Evolutionary conservation across 139 green algal genomes (phyloP).

Genomic region (Chlamydomonas sp.): DNA sequence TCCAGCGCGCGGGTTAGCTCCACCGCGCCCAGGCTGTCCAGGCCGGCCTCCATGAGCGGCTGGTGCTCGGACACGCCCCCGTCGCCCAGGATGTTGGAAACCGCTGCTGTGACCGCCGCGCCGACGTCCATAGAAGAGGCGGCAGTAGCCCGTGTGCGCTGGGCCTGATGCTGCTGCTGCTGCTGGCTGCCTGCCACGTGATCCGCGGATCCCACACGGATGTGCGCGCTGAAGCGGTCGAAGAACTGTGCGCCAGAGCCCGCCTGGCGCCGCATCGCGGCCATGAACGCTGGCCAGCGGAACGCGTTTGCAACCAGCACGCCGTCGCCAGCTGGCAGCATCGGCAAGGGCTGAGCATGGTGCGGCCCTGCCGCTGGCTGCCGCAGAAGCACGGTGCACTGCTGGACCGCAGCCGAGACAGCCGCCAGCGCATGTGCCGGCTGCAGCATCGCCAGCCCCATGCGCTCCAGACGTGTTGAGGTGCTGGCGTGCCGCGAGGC

Average conservation of each 20-base stretch:
- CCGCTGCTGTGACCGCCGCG: conserved; percentile 18
- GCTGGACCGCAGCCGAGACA: conserved; percentile 30
- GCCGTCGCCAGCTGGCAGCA: background rate
- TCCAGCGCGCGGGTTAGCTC: conserved; percentile 77
- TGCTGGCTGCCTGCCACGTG: too few species aligned
- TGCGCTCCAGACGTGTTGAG: conserved; percentile 41
- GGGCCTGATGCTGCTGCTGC: background rate
- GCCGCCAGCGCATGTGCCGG: conserved; percentile 56
- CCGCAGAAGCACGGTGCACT: background rate
- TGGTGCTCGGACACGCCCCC: conserved; percentile 42
- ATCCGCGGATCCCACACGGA: too few species aligned
- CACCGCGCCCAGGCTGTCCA: conserved; percentile 83
- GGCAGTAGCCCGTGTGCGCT: background rate
- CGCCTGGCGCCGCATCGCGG: conserved; percentile 15
- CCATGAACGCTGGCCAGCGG: conserved; percentile 56
- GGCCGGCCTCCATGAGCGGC: conserved; percentile 80
- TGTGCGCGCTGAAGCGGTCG: background rate
- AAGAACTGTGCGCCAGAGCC: background rate
- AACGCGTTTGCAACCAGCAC: conserved; percentile 46
- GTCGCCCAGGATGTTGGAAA: conserved; percentile 58
- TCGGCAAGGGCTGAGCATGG: background rate
- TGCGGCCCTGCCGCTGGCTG: background rate
- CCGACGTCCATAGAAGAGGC: background rate
- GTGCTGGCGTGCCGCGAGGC: conserved; percentile 26
- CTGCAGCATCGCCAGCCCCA: conserved; percentile 66